Percentiles rank a stretch among this genome's conserved stretches.
Evolutionary conservation across 305 asterid species (phyloP).

Genomic region (Solanum hybrid): DNA sequence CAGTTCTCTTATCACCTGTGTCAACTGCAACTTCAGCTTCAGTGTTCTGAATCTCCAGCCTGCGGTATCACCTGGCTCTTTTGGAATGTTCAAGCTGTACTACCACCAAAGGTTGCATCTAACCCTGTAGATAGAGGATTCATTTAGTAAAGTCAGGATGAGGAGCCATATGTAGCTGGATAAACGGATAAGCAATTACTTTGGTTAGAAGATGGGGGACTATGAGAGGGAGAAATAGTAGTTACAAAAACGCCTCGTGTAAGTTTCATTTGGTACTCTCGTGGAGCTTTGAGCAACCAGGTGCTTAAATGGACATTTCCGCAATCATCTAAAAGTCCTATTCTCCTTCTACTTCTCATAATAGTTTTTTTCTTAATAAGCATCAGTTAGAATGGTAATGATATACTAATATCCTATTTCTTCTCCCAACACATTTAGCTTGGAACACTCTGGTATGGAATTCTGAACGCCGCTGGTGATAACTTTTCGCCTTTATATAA

Average conservation of each 20-base stretch:
- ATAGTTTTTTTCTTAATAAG: background rate
- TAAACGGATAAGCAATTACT: background rate
- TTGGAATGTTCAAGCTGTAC: constrained; percentile 27
- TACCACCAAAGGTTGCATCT: constrained; percentile 21
- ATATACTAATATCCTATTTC: background rate
- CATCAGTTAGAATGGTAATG: background rate
- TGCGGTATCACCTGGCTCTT: constrained; percentile 15
- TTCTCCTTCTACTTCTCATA: background rate
- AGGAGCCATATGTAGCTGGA: background rate
- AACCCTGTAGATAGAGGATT: constrained; percentile 23
- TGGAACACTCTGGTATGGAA: background rate
- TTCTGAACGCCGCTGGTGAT: background rate
- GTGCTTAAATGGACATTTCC: background rate
- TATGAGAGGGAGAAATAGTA: background rate
- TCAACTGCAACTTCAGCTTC: constrained; percentile 38
- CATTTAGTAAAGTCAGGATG: constrained; percentile 23
- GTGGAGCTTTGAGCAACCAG: background rate
- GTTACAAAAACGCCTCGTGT: background rate
- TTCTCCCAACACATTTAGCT: background rate
- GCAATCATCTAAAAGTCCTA: background rate
- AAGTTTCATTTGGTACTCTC: background rate
- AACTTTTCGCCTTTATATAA: background rate
- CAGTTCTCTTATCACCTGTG: constrained; percentile 30
- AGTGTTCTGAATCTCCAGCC: constrained; percentile 51
- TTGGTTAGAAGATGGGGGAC: background rate